A percentile compares a stretch with the other conserved stretches of the same genome.
Evolutionary conservation across 106 monocot genomes (phyloP).

Genomic region (Hemerocallis citrina): DNA sequence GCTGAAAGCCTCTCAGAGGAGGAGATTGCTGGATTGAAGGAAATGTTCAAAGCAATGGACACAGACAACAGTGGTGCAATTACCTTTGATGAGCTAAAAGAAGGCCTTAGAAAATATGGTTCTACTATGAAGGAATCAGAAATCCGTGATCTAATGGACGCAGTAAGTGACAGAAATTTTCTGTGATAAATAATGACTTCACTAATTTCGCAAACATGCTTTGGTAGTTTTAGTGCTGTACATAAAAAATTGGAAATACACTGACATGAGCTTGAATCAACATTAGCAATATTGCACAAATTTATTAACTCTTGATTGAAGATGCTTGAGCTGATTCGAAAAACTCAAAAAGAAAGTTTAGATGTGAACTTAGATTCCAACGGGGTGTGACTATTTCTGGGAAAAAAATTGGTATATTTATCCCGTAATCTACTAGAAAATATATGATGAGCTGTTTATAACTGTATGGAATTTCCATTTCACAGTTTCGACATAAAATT

Average conservation of each 20-base stretch:
- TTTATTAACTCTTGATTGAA: neutral
- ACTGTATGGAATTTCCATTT: neutral
- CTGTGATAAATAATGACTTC: neutral
- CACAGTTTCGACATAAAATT: neutral
- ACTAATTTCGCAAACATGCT: neutral
- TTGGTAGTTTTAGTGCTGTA: neutral
- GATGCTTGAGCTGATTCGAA: neutral
- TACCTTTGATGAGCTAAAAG: slow-evolving; percentile 31
- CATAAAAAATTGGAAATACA: neutral
- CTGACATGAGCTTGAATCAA: neutral
- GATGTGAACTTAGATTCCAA: neutral
- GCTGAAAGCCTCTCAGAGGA: slow-evolving; percentile 33
- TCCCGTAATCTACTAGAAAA: neutral
- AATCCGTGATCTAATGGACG: slow-evolving; percentile 30
- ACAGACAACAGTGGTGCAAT: slow-evolving; percentile 27
- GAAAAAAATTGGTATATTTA: neutral
- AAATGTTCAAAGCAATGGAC: slow-evolving; percentile 29
- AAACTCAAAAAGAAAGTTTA: neutral
- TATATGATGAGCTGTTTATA: neutral
- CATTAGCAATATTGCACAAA: neutral
- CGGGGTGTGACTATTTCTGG: neutral
- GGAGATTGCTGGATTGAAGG: slow-evolving; percentile 27
- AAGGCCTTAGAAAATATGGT: slow-evolving; percentile 26
- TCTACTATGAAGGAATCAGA: slow-evolving; percentile 26
- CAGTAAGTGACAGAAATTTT: slow-evolving; percentile 25